These are phyloP conservation scores for Fusarium nematophilum DNA, from an alignment of 2,329 filamentous ascomycete species.

Conservation along the genomic window DNA sequence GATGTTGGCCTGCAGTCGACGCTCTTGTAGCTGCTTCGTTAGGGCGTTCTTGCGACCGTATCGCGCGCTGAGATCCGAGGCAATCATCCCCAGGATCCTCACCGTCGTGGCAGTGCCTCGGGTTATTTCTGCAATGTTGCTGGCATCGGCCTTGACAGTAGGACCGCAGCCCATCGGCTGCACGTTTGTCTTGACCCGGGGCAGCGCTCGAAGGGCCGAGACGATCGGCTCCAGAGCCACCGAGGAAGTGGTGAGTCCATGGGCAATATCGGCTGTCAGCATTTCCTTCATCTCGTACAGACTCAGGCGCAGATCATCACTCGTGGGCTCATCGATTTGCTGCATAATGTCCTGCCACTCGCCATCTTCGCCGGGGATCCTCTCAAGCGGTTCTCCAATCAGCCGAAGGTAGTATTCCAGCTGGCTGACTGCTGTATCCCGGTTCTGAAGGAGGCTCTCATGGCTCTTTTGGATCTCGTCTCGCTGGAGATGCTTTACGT, in stretches of 20 bases:
- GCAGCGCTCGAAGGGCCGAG: neutral
- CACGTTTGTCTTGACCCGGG: neutral
- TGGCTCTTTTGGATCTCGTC: neutral
- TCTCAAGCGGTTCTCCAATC: neutral
- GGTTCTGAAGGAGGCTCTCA: neutral
- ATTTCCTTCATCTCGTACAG: neutral
- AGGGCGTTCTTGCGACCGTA: neutral
- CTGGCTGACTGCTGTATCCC: neutral
- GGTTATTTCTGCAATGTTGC: neutral
- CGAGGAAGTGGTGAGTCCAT: neutral
- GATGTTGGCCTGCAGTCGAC: conserved; percentile 12
- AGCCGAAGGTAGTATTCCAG: conserved; percentile 1
- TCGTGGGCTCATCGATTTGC: neutral
- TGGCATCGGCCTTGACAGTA: neutral
- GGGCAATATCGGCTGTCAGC: neutral
- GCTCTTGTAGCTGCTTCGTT: conserved; percentile 8
- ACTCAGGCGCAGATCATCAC: neutral
- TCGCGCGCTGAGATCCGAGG: neutral
- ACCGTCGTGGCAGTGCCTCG: neutral
- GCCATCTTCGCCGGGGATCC: neutral
- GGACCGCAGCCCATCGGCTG: neutral
- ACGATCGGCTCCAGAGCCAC: neutral
- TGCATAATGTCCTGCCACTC: conserved; percentile 4
- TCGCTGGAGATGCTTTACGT: neutral
- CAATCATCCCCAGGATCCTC: neutral